phyloP scores from a whole-genome alignment of 176 grass and related monocot genomes.

The Cenchrus americanus region DNA sequence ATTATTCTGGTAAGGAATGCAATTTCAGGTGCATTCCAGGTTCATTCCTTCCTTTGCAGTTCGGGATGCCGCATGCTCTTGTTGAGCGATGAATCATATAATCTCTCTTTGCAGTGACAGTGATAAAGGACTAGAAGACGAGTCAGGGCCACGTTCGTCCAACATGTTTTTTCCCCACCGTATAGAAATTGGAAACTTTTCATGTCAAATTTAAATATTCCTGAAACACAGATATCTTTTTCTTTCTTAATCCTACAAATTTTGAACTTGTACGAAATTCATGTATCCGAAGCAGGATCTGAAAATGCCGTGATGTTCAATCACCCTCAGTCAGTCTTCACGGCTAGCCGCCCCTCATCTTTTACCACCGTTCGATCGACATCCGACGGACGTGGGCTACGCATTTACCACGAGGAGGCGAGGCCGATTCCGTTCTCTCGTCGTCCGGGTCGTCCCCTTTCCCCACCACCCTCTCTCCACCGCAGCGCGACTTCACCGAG shows the following conservation, averaged over 20 bases:
- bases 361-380: not conserved
- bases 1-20: not conserved
- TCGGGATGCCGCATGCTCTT: too few relatives aligned
- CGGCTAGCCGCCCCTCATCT: not conserved
- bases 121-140: too few relatives aligned
- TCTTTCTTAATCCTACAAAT: not conserved
- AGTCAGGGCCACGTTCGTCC: too few relatives aligned
- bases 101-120: too few relatives aligned
- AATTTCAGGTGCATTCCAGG: not conserved
- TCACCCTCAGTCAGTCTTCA: not conserved
- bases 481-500: slow-evolving; percentile 8
- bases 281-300: not conserved
- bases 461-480: not conserved
- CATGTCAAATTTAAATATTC: not conserved
- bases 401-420: not conserved
- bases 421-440: not conserved
- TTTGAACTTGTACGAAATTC: not conserved
- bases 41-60: not conserved
- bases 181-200: too few relatives aligned
- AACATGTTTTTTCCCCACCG: too few relatives aligned
- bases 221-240: not conserved
- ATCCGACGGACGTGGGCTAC: slow-evolving; percentile 10
- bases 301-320: not conserved
- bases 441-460: not conserved
- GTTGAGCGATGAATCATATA: too few relatives aligned